These are phyloP conservation scores for Striga asiatica DNA, from an alignment of 257 asterid species.

Conservation along the genomic window DNA sequence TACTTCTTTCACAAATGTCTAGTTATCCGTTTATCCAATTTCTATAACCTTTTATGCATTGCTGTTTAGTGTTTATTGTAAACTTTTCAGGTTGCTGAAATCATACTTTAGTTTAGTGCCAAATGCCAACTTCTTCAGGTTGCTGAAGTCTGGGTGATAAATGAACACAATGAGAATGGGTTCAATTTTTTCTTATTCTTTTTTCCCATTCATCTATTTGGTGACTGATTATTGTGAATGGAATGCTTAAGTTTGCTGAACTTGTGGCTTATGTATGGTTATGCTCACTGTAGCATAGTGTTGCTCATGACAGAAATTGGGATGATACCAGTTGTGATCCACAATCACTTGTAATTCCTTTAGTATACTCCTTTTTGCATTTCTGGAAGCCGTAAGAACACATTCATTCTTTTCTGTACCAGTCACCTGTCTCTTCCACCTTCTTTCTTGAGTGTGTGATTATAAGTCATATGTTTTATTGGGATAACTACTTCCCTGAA, in stretches of 20 bases:
- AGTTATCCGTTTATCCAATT: background rate
- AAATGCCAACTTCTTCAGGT: background rate
- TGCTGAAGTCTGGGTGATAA: no score
- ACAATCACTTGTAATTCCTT: no score
- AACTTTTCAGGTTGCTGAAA: background rate
- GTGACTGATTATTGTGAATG: background rate
- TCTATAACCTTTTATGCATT: background rate
- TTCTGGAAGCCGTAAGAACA: background rate
- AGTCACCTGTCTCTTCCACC: background rate
- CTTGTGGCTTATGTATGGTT: background rate
- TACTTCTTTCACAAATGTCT: background rate
- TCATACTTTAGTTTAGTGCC: no score
- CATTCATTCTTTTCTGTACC: background rate
- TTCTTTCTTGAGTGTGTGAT: background rate
- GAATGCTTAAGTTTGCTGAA: background rate
- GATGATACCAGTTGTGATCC: background rate
- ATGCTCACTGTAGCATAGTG: background rate
- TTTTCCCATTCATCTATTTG: background rate
- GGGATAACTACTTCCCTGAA: background rate
- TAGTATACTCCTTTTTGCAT: background rate
- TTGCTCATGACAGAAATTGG: background rate
- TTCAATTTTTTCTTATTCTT: background rate
- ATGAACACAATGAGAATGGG: background rate
- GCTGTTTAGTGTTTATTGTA: background rate
- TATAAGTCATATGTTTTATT: background rate